Evolutionary conservation across 1,139 yeast species (phyloP).

Genomic region (Debaryomyces psychrophilus): DNA sequence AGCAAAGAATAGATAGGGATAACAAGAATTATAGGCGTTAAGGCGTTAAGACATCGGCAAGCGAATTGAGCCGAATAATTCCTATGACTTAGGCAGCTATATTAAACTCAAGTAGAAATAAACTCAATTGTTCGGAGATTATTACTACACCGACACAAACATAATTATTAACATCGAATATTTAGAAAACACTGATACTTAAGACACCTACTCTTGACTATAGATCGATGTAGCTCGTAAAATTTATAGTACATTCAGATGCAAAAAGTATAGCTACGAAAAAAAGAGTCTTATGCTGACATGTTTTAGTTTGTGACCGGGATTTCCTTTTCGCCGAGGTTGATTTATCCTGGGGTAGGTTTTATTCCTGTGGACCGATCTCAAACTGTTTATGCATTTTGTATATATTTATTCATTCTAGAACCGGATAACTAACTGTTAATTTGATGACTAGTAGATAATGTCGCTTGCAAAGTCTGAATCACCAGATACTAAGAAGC

Average conservation of each 20-base stretch:
- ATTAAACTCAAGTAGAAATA: no score
- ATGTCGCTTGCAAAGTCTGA: conserved; percentile 6
- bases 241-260: background rate
- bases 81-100: no score
- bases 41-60: background rate
- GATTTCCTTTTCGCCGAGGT: conserved; percentile 8
- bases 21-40: background rate
- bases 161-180: no score
- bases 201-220: no score
- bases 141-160: no score
- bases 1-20: background rate
- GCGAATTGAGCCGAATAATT: background rate
- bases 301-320: background rate
- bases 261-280: background rate
- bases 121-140: no score
- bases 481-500: conserved; percentile 1
- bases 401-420: conserved; percentile 3
- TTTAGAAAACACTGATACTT: no score
- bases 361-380: conserved; percentile 8
- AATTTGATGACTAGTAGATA: conserved; percentile 1
- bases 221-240: background rate
- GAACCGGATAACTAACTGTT: background rate
- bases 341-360: conserved; percentile 6
- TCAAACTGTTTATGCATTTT: background rate
- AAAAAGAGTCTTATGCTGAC: background rate